Base-by-base conservation (phyloP, 495 filamentous ascomycete genomes). In the Aspergillus funiculosus region DNA sequence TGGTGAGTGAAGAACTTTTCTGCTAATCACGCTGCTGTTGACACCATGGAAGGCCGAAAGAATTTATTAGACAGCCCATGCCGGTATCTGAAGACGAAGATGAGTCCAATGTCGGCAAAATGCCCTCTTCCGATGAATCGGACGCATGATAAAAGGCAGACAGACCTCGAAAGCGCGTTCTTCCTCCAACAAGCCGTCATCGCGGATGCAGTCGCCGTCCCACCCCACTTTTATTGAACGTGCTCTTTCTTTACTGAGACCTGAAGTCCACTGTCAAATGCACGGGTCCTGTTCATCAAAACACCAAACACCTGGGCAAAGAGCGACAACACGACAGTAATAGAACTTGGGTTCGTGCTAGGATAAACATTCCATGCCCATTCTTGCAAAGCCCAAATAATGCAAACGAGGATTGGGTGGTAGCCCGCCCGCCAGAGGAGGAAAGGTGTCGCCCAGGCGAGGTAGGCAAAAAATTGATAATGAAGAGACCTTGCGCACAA, bases 311-410 rank as follows among this genome's bases (percentile, higher is more conserved):
- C 83, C 39, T 82, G 82, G 10, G 78, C 46, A 20, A 74, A 79
- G 40, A 95, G 68, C 15, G 79, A 77, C 7, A 72, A 75, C 8
- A 96, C 86, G 22, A 95, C 91, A 14, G 81, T 74, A 46, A 68
- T 67, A 7, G 89, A 95, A 62, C 91, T 97, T 35, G 57, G 48
- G 40, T 82, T 67, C 19, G 89, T 95, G 61, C 89, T 95, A n/a
- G 92, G 92, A 64, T 83, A 98, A 2, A 88, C 80, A 58, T 96
- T 95, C 92, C 92, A 98, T 7, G 87, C 89, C 88, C 86, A 91
- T 56, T 98, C 92, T 62, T 98, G 92, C 34, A 78, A 72, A 6
- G 72, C 82, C 90, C 91, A 98, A 1, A 89, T 53, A 2, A 57
- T 62, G 58, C 81, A 86, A 52, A 88, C 79, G 29, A 87, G 54